Conservation (phyloP, 2,329 filamentous ascomycete species). For the Xylaria sp. region DNA sequence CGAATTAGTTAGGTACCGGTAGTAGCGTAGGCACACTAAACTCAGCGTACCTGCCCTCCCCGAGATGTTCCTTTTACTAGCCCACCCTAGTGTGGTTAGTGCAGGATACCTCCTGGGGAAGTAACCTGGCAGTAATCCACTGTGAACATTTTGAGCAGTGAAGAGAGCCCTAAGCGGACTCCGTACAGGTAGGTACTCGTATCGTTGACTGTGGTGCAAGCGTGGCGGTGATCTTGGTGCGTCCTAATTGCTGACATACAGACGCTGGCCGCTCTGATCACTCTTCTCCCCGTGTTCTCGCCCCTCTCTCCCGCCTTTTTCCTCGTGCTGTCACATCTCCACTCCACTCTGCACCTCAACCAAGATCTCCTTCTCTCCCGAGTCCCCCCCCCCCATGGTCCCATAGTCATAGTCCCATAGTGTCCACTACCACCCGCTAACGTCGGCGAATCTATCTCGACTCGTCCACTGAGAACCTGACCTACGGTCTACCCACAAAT, state of each 20-base stretch:
- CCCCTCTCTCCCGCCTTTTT: conserved; percentile 23
- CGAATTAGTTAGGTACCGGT: neutral
- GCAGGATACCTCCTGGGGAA: too few relatives aligned
- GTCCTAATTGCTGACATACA: neutral
- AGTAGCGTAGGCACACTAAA: neutral
- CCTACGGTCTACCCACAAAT: conserved; percentile 23
- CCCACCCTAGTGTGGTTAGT: neutral
- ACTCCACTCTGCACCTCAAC: conserved; percentile 29
- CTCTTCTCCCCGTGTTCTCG: neutral
- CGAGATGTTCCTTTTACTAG: neutral
- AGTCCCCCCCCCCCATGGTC: too few relatives aligned
- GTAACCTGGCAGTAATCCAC: neutral
- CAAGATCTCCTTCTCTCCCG: conserved; percentile 13
- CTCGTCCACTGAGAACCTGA: conserved; percentile 21
- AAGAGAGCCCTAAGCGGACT: neutral
- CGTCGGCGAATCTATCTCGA: conserved; percentile 5
- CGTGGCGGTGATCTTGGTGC: neutral
- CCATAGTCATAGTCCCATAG: neutral
- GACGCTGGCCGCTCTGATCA: neutral
- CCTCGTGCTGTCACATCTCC: conserved; percentile 18
- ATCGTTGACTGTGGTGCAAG: neutral
- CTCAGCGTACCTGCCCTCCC: neutral
- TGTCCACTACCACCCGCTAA: conserved; percentile 4
- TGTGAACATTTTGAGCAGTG: neutral
- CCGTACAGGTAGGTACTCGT: too few relatives aligned